phyloP scores from a whole-genome alignment of 768 basidiomycete species.

The Cyclocybe aegerita region DNA sequence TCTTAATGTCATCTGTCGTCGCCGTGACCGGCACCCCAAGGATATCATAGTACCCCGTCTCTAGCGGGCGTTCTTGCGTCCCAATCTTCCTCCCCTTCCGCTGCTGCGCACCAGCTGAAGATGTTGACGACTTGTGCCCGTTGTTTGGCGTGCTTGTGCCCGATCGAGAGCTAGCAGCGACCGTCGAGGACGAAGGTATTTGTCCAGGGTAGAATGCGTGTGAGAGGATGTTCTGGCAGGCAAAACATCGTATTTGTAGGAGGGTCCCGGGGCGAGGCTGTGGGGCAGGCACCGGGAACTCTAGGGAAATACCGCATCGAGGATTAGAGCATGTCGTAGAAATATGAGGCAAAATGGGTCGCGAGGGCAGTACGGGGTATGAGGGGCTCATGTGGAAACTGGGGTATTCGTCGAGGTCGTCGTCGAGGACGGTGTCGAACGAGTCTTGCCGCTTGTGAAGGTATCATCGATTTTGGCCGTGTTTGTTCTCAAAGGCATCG shows the following conservation, averaged over 20 bases:
- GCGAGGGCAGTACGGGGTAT: slow-evolving; percentile 48
- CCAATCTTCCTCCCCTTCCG: slow-evolving; percentile 78
- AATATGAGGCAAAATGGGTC: slow-evolving; percentile 67
- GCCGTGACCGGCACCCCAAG: slow-evolving; percentile 76
- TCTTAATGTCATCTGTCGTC: slow-evolving; percentile 84
- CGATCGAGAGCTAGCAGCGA: slow-evolving; percentile 7
- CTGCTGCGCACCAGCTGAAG: slow-evolving; percentile 16
- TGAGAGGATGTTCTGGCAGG: slow-evolving; percentile 57
- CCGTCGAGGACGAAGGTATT: slow-evolving; percentile 32
- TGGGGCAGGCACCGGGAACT: slow-evolving; percentile 68
- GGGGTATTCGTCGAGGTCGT: not conserved
- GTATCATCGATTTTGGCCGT: too few species aligned
- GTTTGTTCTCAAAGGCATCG: too few species aligned
- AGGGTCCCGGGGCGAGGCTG: slow-evolving; percentile 47
- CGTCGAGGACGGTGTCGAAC: too few species aligned
- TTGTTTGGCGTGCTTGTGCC: slow-evolving; percentile 3
- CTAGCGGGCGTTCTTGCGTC: slow-evolving; percentile 83
- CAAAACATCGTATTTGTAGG: slow-evolving; percentile 69
- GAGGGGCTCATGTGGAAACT: slow-evolving; percentile 12
- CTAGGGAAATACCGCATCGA: slow-evolving; percentile 53
- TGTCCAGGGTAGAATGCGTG: slow-evolving; percentile 73
- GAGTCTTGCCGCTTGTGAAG: too few species aligned
- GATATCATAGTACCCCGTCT: slow-evolving; percentile 90
- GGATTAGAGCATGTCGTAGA: slow-evolving; percentile 54
- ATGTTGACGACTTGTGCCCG: slow-evolving; percentile 7